Evolutionary conservation across 345 rosid species (phyloP).

Genomic region (Sisymbrium irio): DNA sequence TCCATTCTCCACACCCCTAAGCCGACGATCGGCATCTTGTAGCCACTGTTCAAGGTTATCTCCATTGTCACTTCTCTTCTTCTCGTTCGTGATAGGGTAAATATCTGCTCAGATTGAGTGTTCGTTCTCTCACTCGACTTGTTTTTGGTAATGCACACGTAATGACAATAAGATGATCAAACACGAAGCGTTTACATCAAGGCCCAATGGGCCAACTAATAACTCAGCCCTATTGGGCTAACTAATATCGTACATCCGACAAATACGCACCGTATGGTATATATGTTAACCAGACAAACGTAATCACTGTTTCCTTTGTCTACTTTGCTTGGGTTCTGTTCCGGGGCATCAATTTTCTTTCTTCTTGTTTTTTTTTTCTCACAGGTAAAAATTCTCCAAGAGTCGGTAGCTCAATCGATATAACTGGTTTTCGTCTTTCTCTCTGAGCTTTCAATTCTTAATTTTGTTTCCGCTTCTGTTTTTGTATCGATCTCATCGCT

Average conservation of each 20-base stretch:
- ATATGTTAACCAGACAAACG: background rate
- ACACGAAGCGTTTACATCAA: too few species aligned
- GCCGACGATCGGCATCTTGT: constrained; percentile 74
- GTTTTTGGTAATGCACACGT: background rate
- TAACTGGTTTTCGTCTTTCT: background rate
- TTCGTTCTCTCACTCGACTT: background rate
- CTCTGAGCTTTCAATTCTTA: background rate
- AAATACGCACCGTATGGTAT: constrained; percentile 12
- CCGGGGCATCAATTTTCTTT: background rate
- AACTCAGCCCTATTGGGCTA: background rate
- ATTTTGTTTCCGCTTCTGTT: background rate
- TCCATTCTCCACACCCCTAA: constrained; percentile 96
- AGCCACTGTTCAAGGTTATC: constrained; percentile 66
- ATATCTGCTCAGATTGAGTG: constrained; percentile 11
- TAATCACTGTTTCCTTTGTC: background rate
- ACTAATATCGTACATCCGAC: background rate
- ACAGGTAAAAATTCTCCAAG: constrained; percentile 13
- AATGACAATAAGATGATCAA: too few species aligned
- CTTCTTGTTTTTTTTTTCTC: background rate
- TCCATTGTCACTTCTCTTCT: constrained; percentile 40
- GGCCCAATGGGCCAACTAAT: constrained; percentile 4
- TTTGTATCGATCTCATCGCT: background rate
- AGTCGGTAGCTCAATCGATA: constrained; percentile 1
- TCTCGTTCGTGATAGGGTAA: background rate
- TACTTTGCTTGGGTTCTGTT: background rate